A percentile compares a stretch with the other conserved stretches of the same genome.
Conservation (phyloP, 805 yeast species). For the Lipomyces anomalus region DNA sequence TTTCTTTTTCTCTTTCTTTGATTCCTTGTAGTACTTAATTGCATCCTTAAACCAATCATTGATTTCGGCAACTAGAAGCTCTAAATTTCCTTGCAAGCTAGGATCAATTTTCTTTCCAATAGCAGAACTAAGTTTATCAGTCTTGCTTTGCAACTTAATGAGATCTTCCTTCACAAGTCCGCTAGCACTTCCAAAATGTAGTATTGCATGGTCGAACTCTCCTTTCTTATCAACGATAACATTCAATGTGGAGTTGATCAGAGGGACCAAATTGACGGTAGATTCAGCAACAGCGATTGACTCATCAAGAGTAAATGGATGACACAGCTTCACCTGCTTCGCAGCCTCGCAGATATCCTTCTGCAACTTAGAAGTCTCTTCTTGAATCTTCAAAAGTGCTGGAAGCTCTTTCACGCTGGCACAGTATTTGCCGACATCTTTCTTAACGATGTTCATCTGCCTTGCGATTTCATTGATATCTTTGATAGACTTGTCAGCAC, state of each 20-base stretch:
- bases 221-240: conserved; percentile 1
- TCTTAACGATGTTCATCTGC: too few species aligned
- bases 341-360: not conserved
- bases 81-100: not conserved
- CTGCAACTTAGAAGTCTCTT: not conserved
- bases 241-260: not conserved
- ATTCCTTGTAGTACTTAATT: not conserved
- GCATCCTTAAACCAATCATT: not conserved
- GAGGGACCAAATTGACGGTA: not conserved
- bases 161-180: conserved; percentile 3
- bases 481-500: too few species aligned
- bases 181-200: conserved; percentile 4
- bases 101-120: not conserved
- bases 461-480: too few species aligned
- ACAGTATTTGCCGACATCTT: too few species aligned
- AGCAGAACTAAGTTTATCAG: not conserved
- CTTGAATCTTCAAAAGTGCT: not conserved
- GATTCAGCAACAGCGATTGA: conserved; percentile 1
- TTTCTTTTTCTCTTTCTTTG: too few species aligned
- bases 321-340: not conserved
- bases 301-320: not conserved
- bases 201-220: conserved; percentile 6
- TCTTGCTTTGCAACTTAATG: not conserved
- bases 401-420: not conserved
- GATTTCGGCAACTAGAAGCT: not conserved